Percentiles rank a stretch among this genome's conserved stretches.
Evolutionary conservation across 257 asterid genomes (phyloP).

Genomic region (Thymus mandschuricus): DNA sequence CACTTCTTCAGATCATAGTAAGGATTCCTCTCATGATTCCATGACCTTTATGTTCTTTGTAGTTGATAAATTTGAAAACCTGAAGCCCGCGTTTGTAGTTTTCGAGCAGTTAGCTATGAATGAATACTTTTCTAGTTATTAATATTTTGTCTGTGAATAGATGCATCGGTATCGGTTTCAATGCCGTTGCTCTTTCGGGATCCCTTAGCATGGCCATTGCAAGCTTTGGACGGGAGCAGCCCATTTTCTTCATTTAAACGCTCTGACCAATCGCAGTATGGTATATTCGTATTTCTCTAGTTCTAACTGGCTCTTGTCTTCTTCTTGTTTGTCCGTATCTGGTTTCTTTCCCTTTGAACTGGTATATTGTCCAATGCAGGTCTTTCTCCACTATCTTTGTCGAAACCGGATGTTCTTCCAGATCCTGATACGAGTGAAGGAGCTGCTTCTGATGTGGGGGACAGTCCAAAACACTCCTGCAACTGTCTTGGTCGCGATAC

Average conservation of each 20-base stretch:
- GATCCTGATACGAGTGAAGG: conserved; percentile 46
- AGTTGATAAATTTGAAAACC: not conserved
- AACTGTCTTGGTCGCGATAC: conserved; percentile 80
- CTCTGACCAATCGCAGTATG: conserved; percentile 40
- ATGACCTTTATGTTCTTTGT: not conserved
- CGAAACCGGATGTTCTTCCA: conserved; percentile 39
- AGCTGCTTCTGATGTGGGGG: conserved; percentile 37
- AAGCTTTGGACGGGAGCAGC: conserved; percentile 38
- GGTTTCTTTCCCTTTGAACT: conserved; percentile 14
- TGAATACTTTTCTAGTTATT: conserved; percentile 4
- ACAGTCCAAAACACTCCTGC: conserved; percentile 54
- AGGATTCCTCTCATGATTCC: conserved; percentile 16
- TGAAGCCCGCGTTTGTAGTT: not conserved
- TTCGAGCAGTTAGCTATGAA: conserved; percentile 1
- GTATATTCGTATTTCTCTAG: conserved; percentile 40
- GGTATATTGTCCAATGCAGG: conserved; percentile 46
- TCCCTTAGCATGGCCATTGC: conserved; percentile 47
- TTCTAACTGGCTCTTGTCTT: not conserved
- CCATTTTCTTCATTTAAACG: conserved; percentile 32
- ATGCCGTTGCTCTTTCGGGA: conserved; percentile 43
- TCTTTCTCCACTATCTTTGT: conserved; percentile 47
- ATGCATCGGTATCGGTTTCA: conserved; percentile 44
- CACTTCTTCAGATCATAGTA: conserved; percentile 49
- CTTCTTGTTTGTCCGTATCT: not conserved
- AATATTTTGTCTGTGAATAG: conserved; percentile 30